A percentile compares a stretch with the other conserved stretches of the same genome.
Conservation (phyloP, 2,329 filamentous ascomycete species). For the Sporothrix mexicana region DNA sequence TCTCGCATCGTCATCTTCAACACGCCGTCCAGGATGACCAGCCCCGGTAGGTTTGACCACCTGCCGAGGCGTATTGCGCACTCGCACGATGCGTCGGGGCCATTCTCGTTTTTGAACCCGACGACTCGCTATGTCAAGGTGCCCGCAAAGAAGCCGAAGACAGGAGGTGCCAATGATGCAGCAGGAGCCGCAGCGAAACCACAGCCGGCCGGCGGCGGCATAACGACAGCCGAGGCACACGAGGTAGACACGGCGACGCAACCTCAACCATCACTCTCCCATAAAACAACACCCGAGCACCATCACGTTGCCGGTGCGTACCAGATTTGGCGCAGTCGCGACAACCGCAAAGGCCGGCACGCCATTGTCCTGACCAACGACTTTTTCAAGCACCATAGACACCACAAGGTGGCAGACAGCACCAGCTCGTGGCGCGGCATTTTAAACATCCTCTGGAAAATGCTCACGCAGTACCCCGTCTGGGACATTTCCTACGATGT, state of each 20-base stretch:
- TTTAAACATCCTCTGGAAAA: constrained; percentile 44
- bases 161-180: neutral
- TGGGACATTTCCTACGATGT: constrained; percentile 54
- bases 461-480: constrained; percentile 47
- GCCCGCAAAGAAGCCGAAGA: constrained; percentile 9
- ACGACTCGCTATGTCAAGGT: constrained; percentile 38
- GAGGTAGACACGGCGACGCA: neutral
- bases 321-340: constrained; percentile 51
- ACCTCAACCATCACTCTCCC: neutral
- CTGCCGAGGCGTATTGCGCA: constrained; percentile 32
- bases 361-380: constrained; percentile 42
- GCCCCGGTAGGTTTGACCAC: constrained; percentile 8
- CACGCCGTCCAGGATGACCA: constrained; percentile 11
- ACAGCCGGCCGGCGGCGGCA: neutral
- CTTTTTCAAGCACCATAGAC: constrained; percentile 31
- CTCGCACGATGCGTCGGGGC: constrained; percentile 6
- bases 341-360: constrained; percentile 53
- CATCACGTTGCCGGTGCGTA: constrained; percentile 38
- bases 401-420: neutral
- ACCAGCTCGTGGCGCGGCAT: constrained; percentile 42
- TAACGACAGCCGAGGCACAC: neutral
- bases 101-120: constrained; percentile 37
- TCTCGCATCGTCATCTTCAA: neutral
- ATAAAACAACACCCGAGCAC: neutral
- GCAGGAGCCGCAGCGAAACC: too few relatives aligned